These are phyloP conservation scores for Ocimum tenuiflorum DNA, from an alignment of 257 asterid species.

Conservation along the genomic window DNA sequence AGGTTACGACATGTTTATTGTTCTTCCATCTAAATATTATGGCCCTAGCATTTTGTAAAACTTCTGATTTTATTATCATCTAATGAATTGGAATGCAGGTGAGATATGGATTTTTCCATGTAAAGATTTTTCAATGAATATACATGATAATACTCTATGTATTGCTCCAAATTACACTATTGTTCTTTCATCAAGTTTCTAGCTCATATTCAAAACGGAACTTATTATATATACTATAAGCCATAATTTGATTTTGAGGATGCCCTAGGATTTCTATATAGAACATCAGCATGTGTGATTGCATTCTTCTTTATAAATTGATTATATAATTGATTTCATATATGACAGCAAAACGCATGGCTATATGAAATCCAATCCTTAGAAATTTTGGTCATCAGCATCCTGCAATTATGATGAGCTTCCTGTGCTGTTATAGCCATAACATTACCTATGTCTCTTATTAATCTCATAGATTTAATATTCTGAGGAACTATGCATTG, in stretches of 20 bases:
- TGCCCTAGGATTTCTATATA: neutral
- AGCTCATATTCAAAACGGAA: neutral
- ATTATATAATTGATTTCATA: neutral
- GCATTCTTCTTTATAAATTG: neutral
- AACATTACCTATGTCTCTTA: neutral
- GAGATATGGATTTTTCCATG: neutral
- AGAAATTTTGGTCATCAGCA: neutral
- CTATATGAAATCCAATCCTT: no score
- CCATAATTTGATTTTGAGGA: conserved; percentile 2
- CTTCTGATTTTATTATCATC: neutral
- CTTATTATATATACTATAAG: neutral
- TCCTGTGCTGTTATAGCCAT: neutral
- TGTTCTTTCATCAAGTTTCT: neutral
- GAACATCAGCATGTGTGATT: neutral
- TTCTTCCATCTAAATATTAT: conserved; percentile 11
- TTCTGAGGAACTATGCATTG: neutral
- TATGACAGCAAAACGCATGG: neutral
- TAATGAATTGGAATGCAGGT: neutral
- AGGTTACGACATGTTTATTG: conserved; percentile 39
- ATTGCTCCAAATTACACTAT: neutral
- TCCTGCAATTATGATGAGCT: neutral
- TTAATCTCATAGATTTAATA: neutral
- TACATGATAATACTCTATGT: neutral
- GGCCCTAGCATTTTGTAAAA: conserved; percentile 2
- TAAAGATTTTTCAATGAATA: neutral